phyloP scores from a whole-genome alignment of 148 eudicot species.

The Mesembryanthemum crystallinum region DNA sequence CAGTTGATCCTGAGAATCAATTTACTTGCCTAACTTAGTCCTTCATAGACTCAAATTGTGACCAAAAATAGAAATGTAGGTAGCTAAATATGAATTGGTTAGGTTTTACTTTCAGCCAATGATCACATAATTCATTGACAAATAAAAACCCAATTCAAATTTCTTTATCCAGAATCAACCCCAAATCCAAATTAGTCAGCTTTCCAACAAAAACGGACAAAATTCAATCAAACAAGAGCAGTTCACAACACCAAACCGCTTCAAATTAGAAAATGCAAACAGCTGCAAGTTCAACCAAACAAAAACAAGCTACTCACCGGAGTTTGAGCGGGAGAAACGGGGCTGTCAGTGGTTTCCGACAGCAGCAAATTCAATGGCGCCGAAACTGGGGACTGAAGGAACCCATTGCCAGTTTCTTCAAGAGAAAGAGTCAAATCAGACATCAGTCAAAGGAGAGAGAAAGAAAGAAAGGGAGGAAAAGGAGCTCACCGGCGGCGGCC shows the following conservation, averaged over 20 bases:
- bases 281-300: not conserved
- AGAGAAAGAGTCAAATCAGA: not conserved
- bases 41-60: not conserved
- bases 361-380: slow-evolving; percentile 7
- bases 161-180: not conserved
- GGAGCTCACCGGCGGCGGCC: slow-evolving; percentile 6
- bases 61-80: not conserved
- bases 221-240: not conserved
- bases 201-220: not conserved
- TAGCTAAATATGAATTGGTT: not conserved
- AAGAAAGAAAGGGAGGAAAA: not conserved
- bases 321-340: not conserved
- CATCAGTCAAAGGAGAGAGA: not conserved
- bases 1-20: not conserved
- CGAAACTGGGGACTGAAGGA: not conserved
- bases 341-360: not conserved
- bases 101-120: not conserved
- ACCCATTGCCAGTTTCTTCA: slow-evolving; percentile 18
- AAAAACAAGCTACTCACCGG: not conserved
- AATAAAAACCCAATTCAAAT: not conserved
- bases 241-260: not conserved
- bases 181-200: slow-evolving; percentile 13
- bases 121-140: not conserved
- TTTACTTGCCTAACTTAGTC: not conserved
- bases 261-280: too few species aligned